These are phyloP conservation scores for Parietichytrium sp. DNA, from an alignment of 108 stramenopile genomes.

Conservation along the genomic window DNA sequence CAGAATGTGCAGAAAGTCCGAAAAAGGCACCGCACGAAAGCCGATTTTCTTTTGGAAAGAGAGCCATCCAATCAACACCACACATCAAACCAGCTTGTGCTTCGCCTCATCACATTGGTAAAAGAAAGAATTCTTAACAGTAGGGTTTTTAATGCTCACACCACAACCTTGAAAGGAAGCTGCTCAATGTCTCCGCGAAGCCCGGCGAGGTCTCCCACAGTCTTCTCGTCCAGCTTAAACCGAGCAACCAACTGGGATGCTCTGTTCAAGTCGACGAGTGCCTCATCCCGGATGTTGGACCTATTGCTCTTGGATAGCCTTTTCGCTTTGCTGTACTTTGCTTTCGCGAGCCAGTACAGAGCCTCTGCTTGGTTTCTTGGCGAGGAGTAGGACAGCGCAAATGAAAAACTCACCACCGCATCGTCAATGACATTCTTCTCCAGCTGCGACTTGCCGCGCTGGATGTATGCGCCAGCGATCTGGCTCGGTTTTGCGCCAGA, in stretches of 20 bases:
- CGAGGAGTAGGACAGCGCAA: not conserved
- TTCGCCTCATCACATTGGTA: too few species aligned
- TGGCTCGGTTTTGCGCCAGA: not conserved
- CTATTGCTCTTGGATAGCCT: not conserved
- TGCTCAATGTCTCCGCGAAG: not conserved
- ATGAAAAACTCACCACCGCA: constrained; percentile 1
- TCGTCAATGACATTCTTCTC: too few species aligned
- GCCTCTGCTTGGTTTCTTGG: not conserved
- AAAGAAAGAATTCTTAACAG: too few species aligned
- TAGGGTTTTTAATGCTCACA: not conserved
- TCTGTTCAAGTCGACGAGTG: not conserved
- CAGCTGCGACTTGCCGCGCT: not conserved
- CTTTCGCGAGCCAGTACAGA: not conserved
- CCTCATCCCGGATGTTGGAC: constrained; percentile 26
- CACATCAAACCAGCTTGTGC: too few species aligned
- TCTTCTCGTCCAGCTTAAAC: not conserved
- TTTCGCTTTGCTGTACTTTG: not conserved
- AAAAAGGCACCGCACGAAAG: too few species aligned
- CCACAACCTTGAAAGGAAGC: constrained; percentile 22
- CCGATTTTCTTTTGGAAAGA: too few species aligned
- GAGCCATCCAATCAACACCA: too few species aligned
- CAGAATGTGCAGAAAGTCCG: too few species aligned
- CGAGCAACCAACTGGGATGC: not conserved
- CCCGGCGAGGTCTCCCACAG: not conserved
- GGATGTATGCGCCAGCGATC: constrained; percentile 1